phyloP scores from a whole-genome alignment of 495 filamentous ascomycete genomes.

The Hypoxylon trugodes region DNA sequence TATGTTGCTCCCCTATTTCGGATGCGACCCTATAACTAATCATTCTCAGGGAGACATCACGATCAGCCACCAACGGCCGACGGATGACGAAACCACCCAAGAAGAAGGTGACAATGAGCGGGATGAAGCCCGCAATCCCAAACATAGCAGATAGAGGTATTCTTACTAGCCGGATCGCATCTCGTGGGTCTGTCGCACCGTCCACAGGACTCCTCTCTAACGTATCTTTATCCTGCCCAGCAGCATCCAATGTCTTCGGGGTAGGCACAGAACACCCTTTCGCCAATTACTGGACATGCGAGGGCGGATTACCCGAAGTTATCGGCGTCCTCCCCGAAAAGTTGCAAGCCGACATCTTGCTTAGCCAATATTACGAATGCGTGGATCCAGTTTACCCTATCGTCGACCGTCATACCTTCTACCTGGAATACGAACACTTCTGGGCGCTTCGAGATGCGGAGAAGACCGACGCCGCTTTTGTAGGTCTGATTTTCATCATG shows the following conservation, averaged over 20 bases:
- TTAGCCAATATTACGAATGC: conserved; percentile 74
- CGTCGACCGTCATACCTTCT: conserved; percentile 71
- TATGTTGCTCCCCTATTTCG: conserved; percentile 45
- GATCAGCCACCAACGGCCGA: conserved; percentile 58
- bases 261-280: conserved; percentile 71
- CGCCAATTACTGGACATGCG: conserved; percentile 80
- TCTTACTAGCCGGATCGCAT: conserved; percentile 45
- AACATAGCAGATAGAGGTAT: conserved; percentile 57
- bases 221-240: conserved; percentile 68
- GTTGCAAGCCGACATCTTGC: conserved; percentile 73
- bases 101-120: conserved; percentile 48
- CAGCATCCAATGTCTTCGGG: conserved; percentile 74
- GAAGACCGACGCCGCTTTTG: conserved; percentile 66
- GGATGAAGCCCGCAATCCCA: conserved; percentile 50
- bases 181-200: conserved; percentile 54
- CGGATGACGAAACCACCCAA: conserved; percentile 67
- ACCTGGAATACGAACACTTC: conserved; percentile 74
- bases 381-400: conserved; percentile 81
- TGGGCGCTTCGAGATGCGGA: conserved; percentile 64
- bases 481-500: conserved; percentile 73
- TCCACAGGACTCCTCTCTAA: conserved; percentile 70
- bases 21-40: conserved; percentile 7
- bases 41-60: conserved; percentile 54
- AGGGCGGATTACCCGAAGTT: conserved; percentile 74
- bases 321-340: conserved; percentile 74